Conservation (phyloP, 441 rosid species). For the Syzygium malaccense region DNA sequence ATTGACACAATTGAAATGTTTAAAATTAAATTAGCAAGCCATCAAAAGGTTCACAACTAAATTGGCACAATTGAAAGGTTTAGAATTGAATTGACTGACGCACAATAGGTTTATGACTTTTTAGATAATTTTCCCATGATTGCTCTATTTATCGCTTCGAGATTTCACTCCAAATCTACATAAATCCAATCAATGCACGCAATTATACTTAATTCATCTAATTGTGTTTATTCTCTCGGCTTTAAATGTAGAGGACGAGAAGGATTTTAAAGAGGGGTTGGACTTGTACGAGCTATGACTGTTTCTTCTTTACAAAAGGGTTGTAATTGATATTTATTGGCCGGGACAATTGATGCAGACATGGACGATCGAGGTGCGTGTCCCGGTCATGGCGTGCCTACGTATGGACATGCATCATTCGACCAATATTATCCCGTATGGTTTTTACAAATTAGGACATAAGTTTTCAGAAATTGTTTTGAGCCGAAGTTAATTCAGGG, state of each 20-base stretch:
- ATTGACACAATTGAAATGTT: too few species aligned
- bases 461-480: neutral
- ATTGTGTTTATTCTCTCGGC: neutral
- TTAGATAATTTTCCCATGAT: too few species aligned
- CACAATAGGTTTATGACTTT: too few species aligned
- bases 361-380: neutral
- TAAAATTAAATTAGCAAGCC: too few species aligned
- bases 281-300: neutral
- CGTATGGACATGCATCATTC: neutral
- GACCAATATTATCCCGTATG: neutral
- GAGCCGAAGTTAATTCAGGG: neutral
- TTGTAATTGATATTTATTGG: neutral
- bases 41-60: too few species aligned
- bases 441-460: neutral
- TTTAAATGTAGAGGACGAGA: neutral
- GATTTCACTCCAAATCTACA: too few species aligned
- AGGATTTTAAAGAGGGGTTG: neutral
- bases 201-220: neutral
- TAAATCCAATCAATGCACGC: neutral
- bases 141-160: too few species aligned
- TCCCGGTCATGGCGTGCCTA: neutral
- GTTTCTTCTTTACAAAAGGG: neutral
- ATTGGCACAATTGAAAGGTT: too few species aligned
- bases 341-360: neutral
- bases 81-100: too few species aligned